Evolutionary conservation across 345 rosid genomes (phyloP), one percentile per base, ranked within the genome.

Genomic region (Citrus hindsii): DNA sequence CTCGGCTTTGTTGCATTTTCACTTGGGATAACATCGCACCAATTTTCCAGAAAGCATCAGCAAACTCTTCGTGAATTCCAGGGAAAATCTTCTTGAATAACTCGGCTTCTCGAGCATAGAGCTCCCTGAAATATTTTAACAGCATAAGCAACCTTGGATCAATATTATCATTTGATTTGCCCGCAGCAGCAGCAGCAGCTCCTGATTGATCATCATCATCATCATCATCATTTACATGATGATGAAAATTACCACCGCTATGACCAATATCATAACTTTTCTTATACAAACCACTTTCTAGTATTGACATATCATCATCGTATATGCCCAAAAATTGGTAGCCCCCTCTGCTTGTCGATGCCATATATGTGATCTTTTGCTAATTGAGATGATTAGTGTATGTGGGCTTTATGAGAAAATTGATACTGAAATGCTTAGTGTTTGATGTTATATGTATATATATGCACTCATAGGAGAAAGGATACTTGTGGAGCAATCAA

Each of bases 51-150:
- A 63, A 78, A 37, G 81, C 35, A 64, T 81, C 80, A 0, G 53
- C 64, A 40, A 84, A 77, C 35, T 81, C 84, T 32, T 83, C 82
- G 9, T 59, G 77, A 22, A 65, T 53, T 76, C 58, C 76, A 0
- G 90, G 88, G 63, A 87, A 85, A 21, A 84, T 53, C 66, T 80
- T 78, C 71, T 79, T 64, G 69, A 89, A 80, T 76, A 83, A 38
- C 35, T 84, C 90, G n/a, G 74, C 69, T 68, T 79, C 84, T 38
- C 80, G 77, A 14, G 33, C 32, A 14, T 81, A 84, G 30, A 89
- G 79, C 22, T 87, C 81, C 60, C 79, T 68, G 82, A 87, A 83
- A 42, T 80, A 83, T 35, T 71, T 82, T 38, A 85, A 32, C 79
- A 85, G n/a, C 35, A 59, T 59, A 2, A 83, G 13, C 79, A 87